Percentiles rank a stretch among this genome's conserved stretches.
Evolutionary conservation across 2,329 filamentous ascomycete genomes (phyloP).

Genomic region (Cryphonectria carpinicola): DNA sequence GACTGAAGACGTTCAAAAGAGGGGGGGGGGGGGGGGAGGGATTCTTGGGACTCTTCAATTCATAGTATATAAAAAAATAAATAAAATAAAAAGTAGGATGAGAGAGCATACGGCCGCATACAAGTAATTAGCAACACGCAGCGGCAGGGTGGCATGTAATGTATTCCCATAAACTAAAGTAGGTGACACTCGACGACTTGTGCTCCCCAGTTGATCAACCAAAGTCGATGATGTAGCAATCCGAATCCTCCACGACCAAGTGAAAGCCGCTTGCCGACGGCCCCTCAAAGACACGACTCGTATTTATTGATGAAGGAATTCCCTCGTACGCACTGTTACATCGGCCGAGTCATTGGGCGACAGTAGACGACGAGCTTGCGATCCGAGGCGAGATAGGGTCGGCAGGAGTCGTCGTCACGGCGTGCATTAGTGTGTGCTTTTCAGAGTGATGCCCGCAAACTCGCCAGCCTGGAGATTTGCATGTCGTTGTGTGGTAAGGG

Average conservation of each 20-base stretch:
- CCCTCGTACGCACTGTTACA: neutral
- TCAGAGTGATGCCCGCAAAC: too few relatives aligned
- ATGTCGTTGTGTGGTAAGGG: neutral
- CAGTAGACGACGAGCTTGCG: neutral
- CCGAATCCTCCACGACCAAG: neutral
- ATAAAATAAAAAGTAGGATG: too few relatives aligned
- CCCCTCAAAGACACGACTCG: neutral
- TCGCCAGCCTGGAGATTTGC: neutral
- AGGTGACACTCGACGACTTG: too few relatives aligned
- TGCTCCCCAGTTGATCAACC: neutral
- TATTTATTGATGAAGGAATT: neutral
- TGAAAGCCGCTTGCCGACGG: neutral
- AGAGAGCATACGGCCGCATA: too few relatives aligned
- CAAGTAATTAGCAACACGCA: too few relatives aligned
- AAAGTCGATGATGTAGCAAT: neutral
- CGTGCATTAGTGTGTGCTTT: neutral
- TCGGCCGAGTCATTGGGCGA: neutral
- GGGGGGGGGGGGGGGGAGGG: too few relatives aligned
- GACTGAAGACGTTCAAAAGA: too few relatives aligned
- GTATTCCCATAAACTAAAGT: too few relatives aligned
- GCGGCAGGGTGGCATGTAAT: too few relatives aligned
- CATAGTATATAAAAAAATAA: too few relatives aligned
- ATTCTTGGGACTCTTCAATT: too few relatives aligned
- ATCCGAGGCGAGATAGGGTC: neutral
- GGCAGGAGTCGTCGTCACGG: neutral